Evolutionary conservation across 352 stramenopile genomes (phyloP).

Genomic region (Phytophthora idaei): DNA sequence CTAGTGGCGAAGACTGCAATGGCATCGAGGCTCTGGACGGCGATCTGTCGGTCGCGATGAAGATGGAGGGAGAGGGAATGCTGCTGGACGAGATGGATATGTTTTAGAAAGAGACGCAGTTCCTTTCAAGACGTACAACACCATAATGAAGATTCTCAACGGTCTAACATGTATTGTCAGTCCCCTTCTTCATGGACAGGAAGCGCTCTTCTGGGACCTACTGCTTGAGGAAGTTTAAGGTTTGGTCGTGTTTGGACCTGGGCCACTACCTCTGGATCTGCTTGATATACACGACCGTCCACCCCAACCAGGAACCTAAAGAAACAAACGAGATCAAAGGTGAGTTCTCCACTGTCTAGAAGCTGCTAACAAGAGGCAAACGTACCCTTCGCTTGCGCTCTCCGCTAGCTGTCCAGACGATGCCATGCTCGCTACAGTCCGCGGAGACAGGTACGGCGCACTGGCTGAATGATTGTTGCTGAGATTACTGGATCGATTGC

Average conservation of each 20-base stretch:
- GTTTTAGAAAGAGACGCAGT: conserved; percentile 51
- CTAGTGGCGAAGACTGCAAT: conserved; percentile 67
- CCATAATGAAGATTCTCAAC: background rate
- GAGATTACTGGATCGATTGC: conserved; percentile 32
- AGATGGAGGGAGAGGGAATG: conserved; percentile 85
- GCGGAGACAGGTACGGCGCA: conserved; percentile 39
- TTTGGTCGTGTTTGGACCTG: conserved; percentile 51
- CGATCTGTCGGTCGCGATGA: conserved; percentile 75
- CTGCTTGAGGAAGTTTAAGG: conserved; percentile 55
- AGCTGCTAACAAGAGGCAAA: background rate
- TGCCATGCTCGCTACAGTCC: conserved; percentile 24
- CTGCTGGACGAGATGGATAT: conserved; percentile 88
- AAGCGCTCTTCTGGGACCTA: conserved; percentile 31
- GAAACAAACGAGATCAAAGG: conserved; percentile 12
- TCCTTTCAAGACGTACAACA: background rate
- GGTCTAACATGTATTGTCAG: conserved; percentile 25
- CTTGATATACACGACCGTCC: conserved; percentile 86
- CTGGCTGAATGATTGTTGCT: conserved; percentile 57
- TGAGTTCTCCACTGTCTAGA: conserved; percentile 1
- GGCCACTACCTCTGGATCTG: conserved; percentile 64
- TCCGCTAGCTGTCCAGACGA: conserved; percentile 47
- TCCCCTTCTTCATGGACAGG: conserved; percentile 26
- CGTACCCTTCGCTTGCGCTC: conserved; percentile 73
- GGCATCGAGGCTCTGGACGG: conserved; percentile 79
- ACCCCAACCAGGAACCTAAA: conserved; percentile 77